Evolutionary conservation across 495 filamentous ascomycete species (phyloP), one percentile per base, ranked within the genome.

Genomic region (Penicillium paxilli): DNA sequence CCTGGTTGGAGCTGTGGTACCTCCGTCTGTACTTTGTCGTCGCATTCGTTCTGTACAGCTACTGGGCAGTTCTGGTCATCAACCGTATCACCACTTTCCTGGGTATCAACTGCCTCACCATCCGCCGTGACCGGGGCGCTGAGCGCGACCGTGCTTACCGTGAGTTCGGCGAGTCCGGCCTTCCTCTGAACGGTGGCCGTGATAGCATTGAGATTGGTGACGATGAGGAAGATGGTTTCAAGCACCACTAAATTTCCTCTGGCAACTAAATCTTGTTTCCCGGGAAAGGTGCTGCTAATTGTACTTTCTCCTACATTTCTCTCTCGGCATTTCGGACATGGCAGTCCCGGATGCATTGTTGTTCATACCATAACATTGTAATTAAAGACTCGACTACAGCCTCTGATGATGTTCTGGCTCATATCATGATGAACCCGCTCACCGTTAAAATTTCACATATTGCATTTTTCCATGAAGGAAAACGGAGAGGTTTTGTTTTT

Each of bases 41-140:
- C 63, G 87, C 95, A 9, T 72, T 86, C 42, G 74, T 91, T 24
- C 86, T 87, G 14, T 98, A 98, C 71, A 91, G 86, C 72, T 83
- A 89, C 58, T 98, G 94, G 95, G 94, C 94, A 1, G 82, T 87
- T 30, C 74, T 97, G 33, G 91, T 98, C 38, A 96, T 96, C 55
- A 85, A 87, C 62, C 87, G 88, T 54, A 98, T 98, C 59, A 98
- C 95, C 65, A 77, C 83, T 22, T 98, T 90, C 76, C 74, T 98
- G 11, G 91, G 87, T 53, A 98, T 98, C 76, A 92, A 90, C 63
- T 96, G 92, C 68, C 72, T 98, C 33, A 96, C 92, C 2, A 96
- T 98, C 50, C 90, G 89, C 17, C 60, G 75, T 35, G 79, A 84
- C 59, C 83, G 81, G 50, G 64, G 63, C 14, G 50, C 50, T 4